Conservation (phyloP, 192 early-diverging fungal species). For the Linnemannia zychae region DNA sequence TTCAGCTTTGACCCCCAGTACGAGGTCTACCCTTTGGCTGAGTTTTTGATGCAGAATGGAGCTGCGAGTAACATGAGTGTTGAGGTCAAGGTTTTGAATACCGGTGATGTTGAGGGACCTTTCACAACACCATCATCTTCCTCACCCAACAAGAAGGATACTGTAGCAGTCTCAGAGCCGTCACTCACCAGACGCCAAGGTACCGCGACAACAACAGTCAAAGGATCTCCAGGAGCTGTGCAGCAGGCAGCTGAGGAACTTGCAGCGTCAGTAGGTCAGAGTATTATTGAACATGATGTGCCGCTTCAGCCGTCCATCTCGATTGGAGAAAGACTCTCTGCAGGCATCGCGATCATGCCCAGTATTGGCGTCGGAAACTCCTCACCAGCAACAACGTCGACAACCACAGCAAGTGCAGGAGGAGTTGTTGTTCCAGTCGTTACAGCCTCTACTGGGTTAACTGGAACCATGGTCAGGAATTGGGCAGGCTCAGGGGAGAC, state of each 20-base stretch:
- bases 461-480: background rate
- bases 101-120: background rate
- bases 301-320: constrained; percentile 22
- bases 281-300: constrained; percentile 31
- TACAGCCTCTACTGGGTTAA: background rate
- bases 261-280: background rate
- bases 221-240: background rate
- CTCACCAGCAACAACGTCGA: background rate
- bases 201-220: background rate
- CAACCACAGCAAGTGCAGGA: background rate
- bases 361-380: background rate
- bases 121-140: background rate
- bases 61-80: constrained; percentile 50
- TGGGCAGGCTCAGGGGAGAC: background rate
- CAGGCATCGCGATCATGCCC: background rate
- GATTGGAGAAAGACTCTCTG: constrained; percentile 31
- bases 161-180: background rate
- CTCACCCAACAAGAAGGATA: background rate
- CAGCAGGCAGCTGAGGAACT: background rate
- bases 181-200: background rate
- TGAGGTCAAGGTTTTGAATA: constrained; percentile 34
- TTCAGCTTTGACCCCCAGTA: constrained; percentile 34
- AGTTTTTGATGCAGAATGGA: constrained; percentile 53
- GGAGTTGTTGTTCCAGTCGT: background rate
- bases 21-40: constrained; percentile 51